phyloP scores from a whole-genome alignment of 805 yeast species.

The Brettanomyces naardenensis region DNA sequence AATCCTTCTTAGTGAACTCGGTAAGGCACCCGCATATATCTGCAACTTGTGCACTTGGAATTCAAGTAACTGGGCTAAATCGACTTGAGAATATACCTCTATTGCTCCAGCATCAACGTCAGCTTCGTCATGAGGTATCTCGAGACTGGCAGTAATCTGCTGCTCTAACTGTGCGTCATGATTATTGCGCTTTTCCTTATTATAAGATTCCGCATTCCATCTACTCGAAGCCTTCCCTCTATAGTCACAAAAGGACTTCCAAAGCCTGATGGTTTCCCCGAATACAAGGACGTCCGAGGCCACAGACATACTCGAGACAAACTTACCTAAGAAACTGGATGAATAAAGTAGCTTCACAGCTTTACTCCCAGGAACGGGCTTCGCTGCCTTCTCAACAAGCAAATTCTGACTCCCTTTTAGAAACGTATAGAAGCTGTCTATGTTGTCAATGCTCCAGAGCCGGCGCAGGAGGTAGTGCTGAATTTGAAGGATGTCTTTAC shows the following conservation, averaged over 20 bases:
- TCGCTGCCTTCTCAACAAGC: constrained; percentile 22
- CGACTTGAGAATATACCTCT: constrained; percentile 34
- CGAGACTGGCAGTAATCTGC: not conserved
- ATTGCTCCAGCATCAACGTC: not conserved
- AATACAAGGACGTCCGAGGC: constrained; percentile 38
- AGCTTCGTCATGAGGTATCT: not conserved
- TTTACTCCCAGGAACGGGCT: constrained; percentile 6
- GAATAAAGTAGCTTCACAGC: constrained; percentile 24
- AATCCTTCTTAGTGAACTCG: constrained; percentile 33
- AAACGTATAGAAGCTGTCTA: constrained; percentile 40
- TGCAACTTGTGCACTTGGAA: constrained; percentile 48
- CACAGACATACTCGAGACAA: constrained; percentile 31
- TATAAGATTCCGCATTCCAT: constrained; percentile 8
- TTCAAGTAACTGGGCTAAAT: constrained; percentile 40
- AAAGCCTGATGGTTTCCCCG: constrained; percentile 35
- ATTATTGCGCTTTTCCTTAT: not conserved
- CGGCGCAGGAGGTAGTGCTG: constrained; percentile 26
- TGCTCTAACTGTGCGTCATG: not conserved
- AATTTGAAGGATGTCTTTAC: constrained; percentile 9
- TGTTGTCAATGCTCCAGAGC: constrained; percentile 40
- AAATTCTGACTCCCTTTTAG: constrained; percentile 24
- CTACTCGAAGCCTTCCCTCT: constrained; percentile 21
- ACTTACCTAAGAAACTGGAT: constrained; percentile 38
- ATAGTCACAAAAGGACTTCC: constrained; percentile 33
- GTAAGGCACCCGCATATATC: constrained; percentile 41